Percentiles rank a stretch among this genome's conserved stretches.
Conservation (phyloP, 2,329 filamentous ascomycete genomes). For the Aspergillus melleus region DNA sequence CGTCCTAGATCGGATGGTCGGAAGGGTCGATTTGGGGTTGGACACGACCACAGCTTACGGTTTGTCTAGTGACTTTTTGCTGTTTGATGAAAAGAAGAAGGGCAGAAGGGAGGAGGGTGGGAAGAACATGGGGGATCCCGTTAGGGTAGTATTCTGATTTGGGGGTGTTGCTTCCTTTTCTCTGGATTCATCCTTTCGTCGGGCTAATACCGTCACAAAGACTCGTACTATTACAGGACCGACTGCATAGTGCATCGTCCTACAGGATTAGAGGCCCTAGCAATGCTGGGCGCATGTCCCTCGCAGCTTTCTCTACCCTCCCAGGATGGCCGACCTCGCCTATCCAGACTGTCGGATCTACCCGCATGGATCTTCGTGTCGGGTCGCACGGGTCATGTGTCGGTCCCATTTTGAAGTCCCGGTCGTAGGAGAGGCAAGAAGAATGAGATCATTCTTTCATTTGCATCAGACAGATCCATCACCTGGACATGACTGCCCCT, state of each 20-base stretch:
- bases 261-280: not conserved
- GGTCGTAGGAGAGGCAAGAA: not conserved
- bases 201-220: too few species aligned
- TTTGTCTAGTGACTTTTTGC: not conserved
- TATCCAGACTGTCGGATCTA: constrained; percentile 22
- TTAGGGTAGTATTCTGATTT: too few species aligned
- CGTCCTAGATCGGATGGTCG: not conserved
- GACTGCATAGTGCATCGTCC: not conserved
- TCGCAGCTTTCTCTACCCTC: constrained; percentile 1
- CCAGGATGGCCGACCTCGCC: not conserved
- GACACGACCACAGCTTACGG: not conserved
- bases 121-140: too few species aligned
- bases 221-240: too few species aligned
- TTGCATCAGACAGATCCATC: not conserved
- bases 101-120: too few species aligned
- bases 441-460: not conserved
- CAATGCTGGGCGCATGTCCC: not conserved
- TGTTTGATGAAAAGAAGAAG: too few species aligned
- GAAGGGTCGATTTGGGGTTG: not conserved
- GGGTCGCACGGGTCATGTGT: not conserved
- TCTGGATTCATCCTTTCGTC: not conserved
- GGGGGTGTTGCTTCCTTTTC: too few species aligned
- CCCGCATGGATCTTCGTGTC: constrained; percentile 5
- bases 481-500: not conserved
- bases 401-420: too few species aligned